Conservation (phyloP, 2,329 filamentous ascomycete species). For the Sclerotiophoma versabilis region DNA sequence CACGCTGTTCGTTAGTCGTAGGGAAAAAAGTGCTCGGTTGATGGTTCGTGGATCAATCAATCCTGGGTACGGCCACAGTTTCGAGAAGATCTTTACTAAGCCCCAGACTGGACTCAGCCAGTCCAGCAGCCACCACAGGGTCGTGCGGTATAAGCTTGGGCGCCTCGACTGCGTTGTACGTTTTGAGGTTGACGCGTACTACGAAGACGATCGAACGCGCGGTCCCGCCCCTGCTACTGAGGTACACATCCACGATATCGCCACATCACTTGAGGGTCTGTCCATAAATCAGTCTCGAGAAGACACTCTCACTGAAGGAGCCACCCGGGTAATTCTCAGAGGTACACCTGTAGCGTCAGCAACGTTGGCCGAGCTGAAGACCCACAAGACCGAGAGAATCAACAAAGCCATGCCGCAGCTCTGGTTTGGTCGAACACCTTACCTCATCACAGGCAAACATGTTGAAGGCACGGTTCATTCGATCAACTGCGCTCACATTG, state of each 20-base stretch:
- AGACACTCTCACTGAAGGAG: background rate
- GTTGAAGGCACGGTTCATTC: conserved; percentile 18
- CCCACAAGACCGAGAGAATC: conserved; percentile 2
- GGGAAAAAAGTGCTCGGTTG: conserved; percentile 26
- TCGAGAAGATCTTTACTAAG: conserved; percentile 39
- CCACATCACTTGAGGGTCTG: background rate
- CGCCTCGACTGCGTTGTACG: conserved; percentile 24
- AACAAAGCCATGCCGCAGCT: conserved; percentile 24
- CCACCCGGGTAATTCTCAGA: conserved; percentile 9
- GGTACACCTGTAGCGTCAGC: conserved; percentile 9
- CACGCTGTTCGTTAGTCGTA: conserved; percentile 45
- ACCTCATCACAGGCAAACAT: conserved; percentile 27
- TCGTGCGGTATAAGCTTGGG: conserved; percentile 28
- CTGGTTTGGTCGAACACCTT: conserved; percentile 33
- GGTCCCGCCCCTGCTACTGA: background rate
- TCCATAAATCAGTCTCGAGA: background rate
- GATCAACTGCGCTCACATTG: background rate
- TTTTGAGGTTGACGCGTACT: conserved; percentile 33
- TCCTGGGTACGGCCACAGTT: conserved; percentile 41
- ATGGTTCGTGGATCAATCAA: conserved; percentile 22
- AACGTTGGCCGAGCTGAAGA: conserved; percentile 30
- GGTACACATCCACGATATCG: background rate
- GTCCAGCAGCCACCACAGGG: conserved; percentile 27
- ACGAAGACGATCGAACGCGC: conserved; percentile 5
- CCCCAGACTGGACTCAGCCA: conserved; percentile 23